Percentiles rank a stretch among this genome's conserved stretches.
Conservation (phyloP, 352 stramenopile genomes). For the Pythium folliculosum region DNA sequence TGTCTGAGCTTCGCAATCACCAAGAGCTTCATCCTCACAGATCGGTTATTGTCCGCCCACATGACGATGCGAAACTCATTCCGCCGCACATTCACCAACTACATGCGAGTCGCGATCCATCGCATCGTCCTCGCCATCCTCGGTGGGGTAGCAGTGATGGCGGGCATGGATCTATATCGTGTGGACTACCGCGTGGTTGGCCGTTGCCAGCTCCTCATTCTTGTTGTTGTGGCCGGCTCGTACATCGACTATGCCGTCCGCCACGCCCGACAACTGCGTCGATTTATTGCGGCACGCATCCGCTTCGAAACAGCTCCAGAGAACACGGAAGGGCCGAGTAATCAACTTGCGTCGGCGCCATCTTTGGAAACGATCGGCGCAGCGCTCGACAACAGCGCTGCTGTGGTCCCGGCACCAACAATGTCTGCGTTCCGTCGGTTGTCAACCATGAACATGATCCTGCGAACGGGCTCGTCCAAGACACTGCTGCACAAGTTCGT, state of each 20-base stretch:
- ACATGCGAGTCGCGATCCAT: neutral
- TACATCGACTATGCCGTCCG: slow-evolving; percentile 15
- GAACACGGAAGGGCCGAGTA: neutral
- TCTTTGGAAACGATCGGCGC: slow-evolving; percentile 9
- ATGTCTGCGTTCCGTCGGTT: slow-evolving; percentile 12
- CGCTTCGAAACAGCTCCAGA: neutral
- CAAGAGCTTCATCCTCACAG: slow-evolving; percentile 21
- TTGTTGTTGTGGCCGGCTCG: slow-evolving; percentile 2
- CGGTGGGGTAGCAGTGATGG: neutral
- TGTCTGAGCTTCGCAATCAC: slow-evolving; percentile 25
- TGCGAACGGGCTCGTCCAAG: slow-evolving; percentile 4
- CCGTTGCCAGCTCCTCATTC: neutral
- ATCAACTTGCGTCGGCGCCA: neutral
- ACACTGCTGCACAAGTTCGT: slow-evolving; percentile 14
- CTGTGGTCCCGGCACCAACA: neutral
- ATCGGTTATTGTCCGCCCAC: slow-evolving; percentile 25
- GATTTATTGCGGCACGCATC: slow-evolving; percentile 2
- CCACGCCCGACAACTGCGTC: neutral
- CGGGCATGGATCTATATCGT: neutral
- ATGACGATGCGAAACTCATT: slow-evolving; percentile 17
- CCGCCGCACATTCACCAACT: slow-evolving; percentile 1
- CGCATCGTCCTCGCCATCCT: neutral
- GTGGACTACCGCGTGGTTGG: neutral
- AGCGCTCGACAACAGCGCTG: slow-evolving; percentile 15
- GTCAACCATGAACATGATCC: slow-evolving; percentile 18